Evolutionary conservation across 1,284 basidiomycete genomes (phyloP).

Genomic region (Cutaneotrichosporon sp.): DNA sequence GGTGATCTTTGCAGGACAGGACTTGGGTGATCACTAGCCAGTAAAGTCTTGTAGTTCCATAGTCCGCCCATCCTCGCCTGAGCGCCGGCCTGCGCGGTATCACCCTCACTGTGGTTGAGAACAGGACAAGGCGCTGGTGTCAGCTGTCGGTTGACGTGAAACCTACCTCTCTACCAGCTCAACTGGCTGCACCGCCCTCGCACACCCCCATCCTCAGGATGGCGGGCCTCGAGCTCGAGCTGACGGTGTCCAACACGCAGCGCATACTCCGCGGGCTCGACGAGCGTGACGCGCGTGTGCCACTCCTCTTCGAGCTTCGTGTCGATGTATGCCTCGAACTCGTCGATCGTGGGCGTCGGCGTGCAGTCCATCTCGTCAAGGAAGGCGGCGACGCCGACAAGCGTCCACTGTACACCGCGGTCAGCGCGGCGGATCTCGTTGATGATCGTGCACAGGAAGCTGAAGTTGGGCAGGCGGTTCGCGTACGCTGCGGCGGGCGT

Average conservation of each 20-base stretch:
- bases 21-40: too few relatives aligned
- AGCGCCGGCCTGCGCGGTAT: too few relatives aligned
- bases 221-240: slow-evolving; percentile 4
- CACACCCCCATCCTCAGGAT: background rate
- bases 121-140: background rate
- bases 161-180: background rate
- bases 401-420: slow-evolving; percentile 4
- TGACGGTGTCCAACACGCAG: background rate
- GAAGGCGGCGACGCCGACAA: slow-evolving; percentile 1
- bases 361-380: slow-evolving; percentile 11
- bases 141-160: background rate
- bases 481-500: background rate
- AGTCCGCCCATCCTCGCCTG: too few relatives aligned
- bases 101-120: too few relatives aligned
- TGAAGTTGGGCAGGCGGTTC: slow-evolving; percentile 3
- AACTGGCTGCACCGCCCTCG: background rate
- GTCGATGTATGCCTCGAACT: slow-evolving; percentile 6
- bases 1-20: too few relatives aligned
- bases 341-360: slow-evolving; percentile 3
- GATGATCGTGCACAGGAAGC: slow-evolving; percentile 1
- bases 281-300: background rate
- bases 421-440: background rate
- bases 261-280: background rate
- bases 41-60: too few relatives aligned
- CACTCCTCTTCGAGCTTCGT: background rate